Conservation (phyloP, 1,284 basidiomycete species). For the Pisolithus thermaeus region DNA sequence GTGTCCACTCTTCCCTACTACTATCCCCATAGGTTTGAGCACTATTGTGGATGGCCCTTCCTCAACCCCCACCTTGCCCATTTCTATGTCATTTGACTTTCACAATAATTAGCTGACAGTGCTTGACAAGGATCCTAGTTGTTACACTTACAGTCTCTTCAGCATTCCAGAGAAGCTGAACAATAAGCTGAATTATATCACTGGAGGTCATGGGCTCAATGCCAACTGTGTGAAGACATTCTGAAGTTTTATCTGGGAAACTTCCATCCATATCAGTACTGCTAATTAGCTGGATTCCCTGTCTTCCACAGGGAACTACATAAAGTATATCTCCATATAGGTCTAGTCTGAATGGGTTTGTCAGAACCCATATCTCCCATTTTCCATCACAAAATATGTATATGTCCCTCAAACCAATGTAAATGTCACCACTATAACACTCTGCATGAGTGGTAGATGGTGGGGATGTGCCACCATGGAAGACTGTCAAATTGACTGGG, state of each 20-base stretch:
- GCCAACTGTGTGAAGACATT: neutral
- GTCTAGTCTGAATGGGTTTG: neutral
- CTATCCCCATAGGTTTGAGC: too few relatives aligned
- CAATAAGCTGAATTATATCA: too few relatives aligned
- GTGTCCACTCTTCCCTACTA: too few relatives aligned
- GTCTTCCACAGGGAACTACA: neutral
- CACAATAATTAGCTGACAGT: neutral
- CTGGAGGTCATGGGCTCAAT: neutral
- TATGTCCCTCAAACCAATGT: neutral
- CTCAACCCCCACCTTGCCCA: too few relatives aligned
- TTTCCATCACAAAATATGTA: neutral
- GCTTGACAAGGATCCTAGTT: too few relatives aligned
- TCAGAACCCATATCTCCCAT: neutral
- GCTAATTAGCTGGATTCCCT: neutral
- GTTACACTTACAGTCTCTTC: too few relatives aligned
- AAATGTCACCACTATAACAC: neutral
- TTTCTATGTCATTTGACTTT: neutral
- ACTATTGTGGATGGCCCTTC: too few relatives aligned
- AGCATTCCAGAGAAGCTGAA: too few relatives aligned
- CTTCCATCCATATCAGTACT: too few relatives aligned
- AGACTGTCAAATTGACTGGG: too few relatives aligned
- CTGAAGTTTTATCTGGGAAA: neutral
- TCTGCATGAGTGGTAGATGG: too few relatives aligned
- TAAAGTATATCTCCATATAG: neutral
- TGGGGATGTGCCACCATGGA: too few relatives aligned